Percentiles rank a stretch among this genome's conserved stretches.
Conservation (phyloP, 768 basidiomycete genomes). For the Suillus occidentalis region DNA sequence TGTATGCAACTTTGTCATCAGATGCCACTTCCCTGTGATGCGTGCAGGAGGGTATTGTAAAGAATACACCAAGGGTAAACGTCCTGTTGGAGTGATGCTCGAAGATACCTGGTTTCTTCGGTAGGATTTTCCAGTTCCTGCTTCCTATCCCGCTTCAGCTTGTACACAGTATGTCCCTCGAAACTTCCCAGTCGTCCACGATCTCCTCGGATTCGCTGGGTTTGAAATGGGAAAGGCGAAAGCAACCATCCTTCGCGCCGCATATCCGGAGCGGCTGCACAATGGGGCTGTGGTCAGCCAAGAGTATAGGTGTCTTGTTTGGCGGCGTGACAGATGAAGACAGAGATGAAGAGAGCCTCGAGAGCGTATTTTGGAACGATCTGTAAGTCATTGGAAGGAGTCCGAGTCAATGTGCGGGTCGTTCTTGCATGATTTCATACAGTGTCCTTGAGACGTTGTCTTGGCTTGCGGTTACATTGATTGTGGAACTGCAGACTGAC, state of each 20-base stretch:
- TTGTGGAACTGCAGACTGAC: background rate
- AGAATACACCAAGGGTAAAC: constrained; percentile 83
- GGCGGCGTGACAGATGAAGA: constrained; percentile 91
- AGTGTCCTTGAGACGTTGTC: background rate
- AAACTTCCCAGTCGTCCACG: constrained; percentile 31
- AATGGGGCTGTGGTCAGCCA: constrained; percentile 77
- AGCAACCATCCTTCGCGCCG: constrained; percentile 55
- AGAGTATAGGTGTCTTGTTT: constrained; percentile 74
- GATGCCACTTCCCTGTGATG: background rate
- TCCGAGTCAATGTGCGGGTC: background rate
- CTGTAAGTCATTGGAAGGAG: constrained; percentile 45
- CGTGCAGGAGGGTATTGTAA: constrained; percentile 83
- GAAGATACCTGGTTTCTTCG: constrained; percentile 89
- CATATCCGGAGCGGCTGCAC: constrained; percentile 75
- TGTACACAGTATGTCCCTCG: constrained; percentile 32
- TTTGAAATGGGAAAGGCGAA: constrained; percentile 86
- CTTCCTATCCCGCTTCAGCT: background rate
- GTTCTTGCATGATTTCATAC: background rate
- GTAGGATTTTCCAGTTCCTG: constrained; percentile 36
- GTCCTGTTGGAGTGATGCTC: constrained; percentile 81
- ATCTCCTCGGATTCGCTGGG: constrained; percentile 45
- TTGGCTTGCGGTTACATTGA: background rate
- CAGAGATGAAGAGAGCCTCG: constrained; percentile 76
- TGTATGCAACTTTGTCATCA: constrained; percentile 7
- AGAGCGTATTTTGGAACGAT: constrained; percentile 87